These are phyloP conservation scores for Metarhizium rileyi DNA, from an alignment of 2,329 filamentous ascomycete species.

Conservation along the genomic window DNA sequence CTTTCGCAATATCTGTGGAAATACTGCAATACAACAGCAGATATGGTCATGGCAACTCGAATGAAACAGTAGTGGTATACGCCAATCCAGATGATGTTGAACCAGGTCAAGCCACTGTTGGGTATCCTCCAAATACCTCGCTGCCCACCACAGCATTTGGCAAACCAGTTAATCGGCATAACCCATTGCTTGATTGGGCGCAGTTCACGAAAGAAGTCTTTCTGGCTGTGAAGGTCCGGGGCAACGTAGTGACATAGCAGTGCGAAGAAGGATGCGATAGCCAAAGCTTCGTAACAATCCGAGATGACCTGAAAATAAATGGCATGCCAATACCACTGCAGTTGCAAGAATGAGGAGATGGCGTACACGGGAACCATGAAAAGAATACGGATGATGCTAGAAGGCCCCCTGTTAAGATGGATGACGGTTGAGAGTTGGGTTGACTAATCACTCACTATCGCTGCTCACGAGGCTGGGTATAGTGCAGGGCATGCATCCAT, in stretches of 20 bases:
- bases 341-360: constrained; percentile 61
- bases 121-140: constrained; percentile 64
- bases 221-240: constrained; percentile 68
- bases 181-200: constrained; percentile 62
- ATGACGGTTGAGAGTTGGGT: not conserved
- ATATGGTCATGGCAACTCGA: constrained; percentile 68
- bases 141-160: constrained; percentile 60
- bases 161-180: constrained; percentile 60
- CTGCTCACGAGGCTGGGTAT: constrained; percentile 51
- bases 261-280: constrained; percentile 78
- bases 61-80: constrained; percentile 84
- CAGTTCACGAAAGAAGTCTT: constrained; percentile 67
- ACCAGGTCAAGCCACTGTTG: constrained; percentile 76
- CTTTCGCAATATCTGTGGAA: constrained; percentile 66
- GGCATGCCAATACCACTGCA: constrained; percentile 64
- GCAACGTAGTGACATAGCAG: constrained; percentile 74
- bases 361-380: constrained; percentile 82
- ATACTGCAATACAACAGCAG: constrained; percentile 64
- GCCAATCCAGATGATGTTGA: constrained; percentile 76
- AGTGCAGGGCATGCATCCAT: constrained; percentile 49
- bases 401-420: not conserved
- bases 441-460: constrained; percentile 35
- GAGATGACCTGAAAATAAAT: constrained; percentile 75
- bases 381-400: constrained; percentile 74
- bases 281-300: constrained; percentile 84